A percentile compares a stretch with the other conserved stretches of the same genome.
phyloP scores from a whole-genome alignment of 2,329 filamentous ascomycete species.

The Septoria petroselini region DNA sequence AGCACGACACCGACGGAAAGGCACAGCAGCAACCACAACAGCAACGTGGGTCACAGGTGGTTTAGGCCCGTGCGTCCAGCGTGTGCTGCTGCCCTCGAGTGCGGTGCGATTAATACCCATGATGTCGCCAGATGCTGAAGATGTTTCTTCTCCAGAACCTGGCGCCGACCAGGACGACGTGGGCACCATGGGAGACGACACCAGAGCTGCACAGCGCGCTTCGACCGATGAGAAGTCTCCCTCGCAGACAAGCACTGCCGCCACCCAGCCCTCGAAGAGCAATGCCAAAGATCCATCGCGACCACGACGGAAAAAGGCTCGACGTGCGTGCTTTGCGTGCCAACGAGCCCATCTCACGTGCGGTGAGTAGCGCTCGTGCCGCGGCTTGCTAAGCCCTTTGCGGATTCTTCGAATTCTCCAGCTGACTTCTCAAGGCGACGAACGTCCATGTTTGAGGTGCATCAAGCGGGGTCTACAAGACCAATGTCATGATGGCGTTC shows the following conservation, averaged over 20 bases:
- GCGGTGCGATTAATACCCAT: constrained; percentile 37
- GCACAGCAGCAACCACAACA: constrained; percentile 32
- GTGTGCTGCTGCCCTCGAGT: constrained; percentile 31
- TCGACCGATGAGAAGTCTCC: constrained; percentile 40
- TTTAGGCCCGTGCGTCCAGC: constrained; percentile 37
- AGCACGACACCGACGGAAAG: constrained; percentile 10
- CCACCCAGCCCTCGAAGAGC: constrained; percentile 35
- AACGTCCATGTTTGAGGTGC: constrained; percentile 88
- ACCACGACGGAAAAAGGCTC: constrained; percentile 90
- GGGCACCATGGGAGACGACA: constrained; percentile 46
- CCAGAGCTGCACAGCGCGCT: constrained; percentile 36
- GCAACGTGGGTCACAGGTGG: constrained; percentile 42
- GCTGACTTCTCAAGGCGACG: constrained; percentile 65
- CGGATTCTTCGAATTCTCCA: constrained; percentile 1
- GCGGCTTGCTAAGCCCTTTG: background rate
- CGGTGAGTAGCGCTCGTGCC: constrained; percentile 69
- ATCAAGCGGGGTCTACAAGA: constrained; percentile 91
- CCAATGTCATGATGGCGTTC: constrained; percentile 89
- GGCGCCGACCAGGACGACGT: constrained; percentile 42
- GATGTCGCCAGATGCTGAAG: constrained; percentile 52
- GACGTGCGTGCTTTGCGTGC: constrained; percentile 92
- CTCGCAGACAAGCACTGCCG: constrained; percentile 28
- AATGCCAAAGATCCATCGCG: constrained; percentile 83
- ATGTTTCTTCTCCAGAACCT: constrained; percentile 48
- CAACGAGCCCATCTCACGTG: constrained; percentile 96